These are phyloP conservation scores for Stentor roeselii DNA, from an alignment of 73 alveolate genomes.

Conservation along the genomic window DNA sequence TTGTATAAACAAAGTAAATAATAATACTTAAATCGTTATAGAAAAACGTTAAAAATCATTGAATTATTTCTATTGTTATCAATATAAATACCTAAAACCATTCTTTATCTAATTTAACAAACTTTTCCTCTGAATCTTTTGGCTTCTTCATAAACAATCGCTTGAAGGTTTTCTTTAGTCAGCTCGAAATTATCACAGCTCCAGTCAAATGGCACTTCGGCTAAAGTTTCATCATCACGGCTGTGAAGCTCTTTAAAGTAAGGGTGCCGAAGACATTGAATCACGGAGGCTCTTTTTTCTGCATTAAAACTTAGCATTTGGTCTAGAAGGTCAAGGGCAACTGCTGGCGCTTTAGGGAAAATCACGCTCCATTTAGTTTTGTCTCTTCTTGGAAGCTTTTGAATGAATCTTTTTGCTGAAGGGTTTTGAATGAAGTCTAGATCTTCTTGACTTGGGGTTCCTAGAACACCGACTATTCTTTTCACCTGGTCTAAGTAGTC, in stretches of 20 bases:
- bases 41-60: no score
- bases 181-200: conserved; percentile 70
- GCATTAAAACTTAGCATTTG: conserved; percentile 76
- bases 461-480: conserved; percentile 30
- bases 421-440: conserved; percentile 29
- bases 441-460: conserved; percentile 29
- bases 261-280: conserved; percentile 71
- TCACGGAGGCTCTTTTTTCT: conserved; percentile 58
- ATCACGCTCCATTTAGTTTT: conserved; percentile 64
- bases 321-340: conserved; percentile 69
- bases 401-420: conserved; percentile 20
- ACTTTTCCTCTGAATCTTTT: no score
- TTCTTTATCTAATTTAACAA: no score
- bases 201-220: conserved; percentile 64
- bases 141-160: conserved; percentile 62
- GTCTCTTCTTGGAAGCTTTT: conserved; percentile 61
- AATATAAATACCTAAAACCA: no score
- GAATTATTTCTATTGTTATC: no score
- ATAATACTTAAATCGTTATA: no score
- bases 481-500: conserved; percentile 18
- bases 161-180: conserved; percentile 56
- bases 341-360: conserved; percentile 73
- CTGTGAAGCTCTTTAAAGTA: conserved; percentile 70
- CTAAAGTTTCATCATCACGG: conserved; percentile 57
- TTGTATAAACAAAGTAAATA: no score